These are phyloP conservation scores for Aquanectria penicillioides DNA, from an alignment of 2,329 filamentous ascomycete species.

Conservation along the genomic window DNA sequence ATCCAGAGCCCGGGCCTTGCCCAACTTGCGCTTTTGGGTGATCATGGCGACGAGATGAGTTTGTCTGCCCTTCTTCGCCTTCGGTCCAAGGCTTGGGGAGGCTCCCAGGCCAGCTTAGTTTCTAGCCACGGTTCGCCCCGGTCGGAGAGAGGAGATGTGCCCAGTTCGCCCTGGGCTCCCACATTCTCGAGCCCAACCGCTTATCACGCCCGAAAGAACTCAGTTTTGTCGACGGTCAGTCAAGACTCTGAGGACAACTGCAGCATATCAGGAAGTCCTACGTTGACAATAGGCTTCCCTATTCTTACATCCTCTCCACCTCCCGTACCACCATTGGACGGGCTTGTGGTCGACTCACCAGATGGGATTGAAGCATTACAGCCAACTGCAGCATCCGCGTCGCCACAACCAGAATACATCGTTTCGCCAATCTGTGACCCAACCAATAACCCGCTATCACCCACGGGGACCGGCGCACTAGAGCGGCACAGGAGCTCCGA, in stretches of 20 bases:
- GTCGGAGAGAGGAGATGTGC: constrained; percentile 60
- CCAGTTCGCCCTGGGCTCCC: constrained; percentile 53
- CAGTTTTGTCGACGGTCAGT: constrained; percentile 59
- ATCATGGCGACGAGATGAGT: constrained; percentile 71
- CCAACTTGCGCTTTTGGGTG: constrained; percentile 75
- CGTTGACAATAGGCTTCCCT: constrained; percentile 55
- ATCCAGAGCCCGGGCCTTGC: constrained; percentile 79
- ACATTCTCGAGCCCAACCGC: constrained; percentile 35
- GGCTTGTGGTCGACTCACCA: constrained; percentile 21
- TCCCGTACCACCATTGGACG: constrained; percentile 29
- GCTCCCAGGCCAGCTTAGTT: constrained; percentile 78
- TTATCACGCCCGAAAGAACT: constrained; percentile 58
- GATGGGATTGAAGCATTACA: constrained; percentile 24
- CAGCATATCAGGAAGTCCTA: constrained; percentile 61
- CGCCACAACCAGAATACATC: constrained; percentile 22
- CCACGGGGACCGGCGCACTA: constrained; percentile 33
- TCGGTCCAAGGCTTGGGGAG: constrained; percentile 81
- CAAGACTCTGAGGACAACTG: constrained; percentile 56
- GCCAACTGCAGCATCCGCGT: constrained; percentile 17
- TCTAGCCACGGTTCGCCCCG: constrained; percentile 62
- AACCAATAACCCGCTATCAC: constrained; percentile 29
- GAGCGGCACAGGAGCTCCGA: constrained; percentile 30
- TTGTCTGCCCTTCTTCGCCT: constrained; percentile 77
- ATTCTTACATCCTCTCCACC: constrained; percentile 41
- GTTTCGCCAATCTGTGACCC: constrained; percentile 35